These are phyloP conservation scores for Parietichytrium sp. DNA, from an alignment of 108 stramenopile genomes.

Conservation along the genomic window DNA sequence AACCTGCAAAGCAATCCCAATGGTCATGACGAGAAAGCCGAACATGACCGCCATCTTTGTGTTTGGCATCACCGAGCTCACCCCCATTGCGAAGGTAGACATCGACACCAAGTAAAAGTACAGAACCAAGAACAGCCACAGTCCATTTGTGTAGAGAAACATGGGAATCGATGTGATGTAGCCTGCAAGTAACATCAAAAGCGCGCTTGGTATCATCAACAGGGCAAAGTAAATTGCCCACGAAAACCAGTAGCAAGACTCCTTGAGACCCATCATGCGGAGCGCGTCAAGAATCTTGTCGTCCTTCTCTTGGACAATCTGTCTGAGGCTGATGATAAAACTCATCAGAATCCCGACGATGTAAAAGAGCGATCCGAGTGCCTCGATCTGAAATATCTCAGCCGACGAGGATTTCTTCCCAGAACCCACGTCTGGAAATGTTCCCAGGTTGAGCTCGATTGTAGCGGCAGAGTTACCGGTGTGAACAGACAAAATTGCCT, in stretches of 20 bases:
- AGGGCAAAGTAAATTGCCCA: background rate
- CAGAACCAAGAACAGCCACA: slow-evolving; percentile 58
- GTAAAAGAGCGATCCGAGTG: no score
- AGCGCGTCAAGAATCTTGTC: background rate
- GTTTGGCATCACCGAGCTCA: slow-evolving; percentile 52
- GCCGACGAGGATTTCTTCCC: no score
- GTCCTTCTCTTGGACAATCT: slow-evolving; percentile 36
- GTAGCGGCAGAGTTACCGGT: no score
- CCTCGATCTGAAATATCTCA: no score
- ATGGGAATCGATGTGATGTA: slow-evolving; percentile 46
- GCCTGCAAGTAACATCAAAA: no score
- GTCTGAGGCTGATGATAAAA: slow-evolving; percentile 60
- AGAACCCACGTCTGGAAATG: no score
- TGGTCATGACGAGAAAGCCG: slow-evolving; percentile 64
- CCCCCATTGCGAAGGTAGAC: slow-evolving; percentile 47
- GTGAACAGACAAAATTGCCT: no score
- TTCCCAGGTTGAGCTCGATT: no score
- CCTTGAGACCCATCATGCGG: background rate
- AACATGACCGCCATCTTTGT: slow-evolving; percentile 61
- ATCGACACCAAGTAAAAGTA: slow-evolving; percentile 45
- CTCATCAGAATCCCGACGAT: no score
- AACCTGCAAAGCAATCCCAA: slow-evolving; percentile 60
- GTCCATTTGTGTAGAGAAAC: slow-evolving; percentile 52
- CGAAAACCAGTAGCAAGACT: background rate
- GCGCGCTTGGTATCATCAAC: background rate